Conservation (phyloP, 2,329 filamentous ascomycete genomes). For the Penicillium brevicompactum region DNA sequence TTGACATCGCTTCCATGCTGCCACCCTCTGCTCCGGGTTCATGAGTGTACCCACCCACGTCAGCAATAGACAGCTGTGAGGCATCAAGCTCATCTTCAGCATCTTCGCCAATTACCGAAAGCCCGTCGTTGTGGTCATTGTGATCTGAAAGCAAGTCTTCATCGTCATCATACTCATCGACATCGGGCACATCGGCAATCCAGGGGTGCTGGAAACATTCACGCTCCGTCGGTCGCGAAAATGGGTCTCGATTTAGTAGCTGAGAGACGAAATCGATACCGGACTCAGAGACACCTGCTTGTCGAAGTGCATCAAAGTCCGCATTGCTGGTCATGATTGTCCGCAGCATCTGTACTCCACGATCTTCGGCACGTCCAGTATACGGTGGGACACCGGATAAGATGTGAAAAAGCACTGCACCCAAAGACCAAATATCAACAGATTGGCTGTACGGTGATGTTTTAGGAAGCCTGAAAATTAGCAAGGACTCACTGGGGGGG, state of each 20-base stretch:
- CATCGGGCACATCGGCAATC: constrained; percentile 61
- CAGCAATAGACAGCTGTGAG: constrained; percentile 66
- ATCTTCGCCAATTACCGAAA: constrained; percentile 42
- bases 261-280: constrained; percentile 73
- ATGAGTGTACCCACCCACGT: constrained; percentile 37
- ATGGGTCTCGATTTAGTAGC: constrained; percentile 83
- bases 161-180: constrained; percentile 66
- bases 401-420: constrained; percentile 85
- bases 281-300: constrained; percentile 60
- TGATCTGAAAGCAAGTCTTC: constrained; percentile 55
- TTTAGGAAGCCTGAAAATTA: constrained; percentile 45
- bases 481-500: constrained; percentile 1
- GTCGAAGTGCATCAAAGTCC: constrained; percentile 65
- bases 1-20: constrained; percentile 38
- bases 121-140: constrained; percentile 37
- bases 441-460: constrained; percentile 79
- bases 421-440: constrained; percentile 95
- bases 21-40: constrained; percentile 37
- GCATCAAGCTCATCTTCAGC: constrained; percentile 51
- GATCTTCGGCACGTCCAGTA: constrained; percentile 72
- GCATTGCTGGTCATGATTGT: constrained; percentile 81
- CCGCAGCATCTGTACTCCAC: constrained; percentile 73
- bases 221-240: constrained; percentile 71
- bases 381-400: constrained; percentile 82
- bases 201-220: constrained; percentile 74